Conservation (phyloP, 164 flowering plant species). For the Dillenia turbinata region DNA sequence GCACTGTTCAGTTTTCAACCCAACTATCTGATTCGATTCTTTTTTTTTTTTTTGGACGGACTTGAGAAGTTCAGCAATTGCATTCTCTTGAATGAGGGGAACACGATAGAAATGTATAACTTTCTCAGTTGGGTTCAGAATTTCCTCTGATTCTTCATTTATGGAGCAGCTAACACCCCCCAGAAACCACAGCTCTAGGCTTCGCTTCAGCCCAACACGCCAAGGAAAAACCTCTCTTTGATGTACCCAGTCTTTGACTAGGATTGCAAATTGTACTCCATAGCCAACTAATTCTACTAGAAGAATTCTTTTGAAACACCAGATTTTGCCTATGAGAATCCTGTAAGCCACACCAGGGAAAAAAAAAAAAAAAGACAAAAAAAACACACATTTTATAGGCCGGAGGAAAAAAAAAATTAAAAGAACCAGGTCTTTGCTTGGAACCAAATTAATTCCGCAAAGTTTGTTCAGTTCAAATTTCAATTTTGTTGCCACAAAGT, state of each 20-base stretch:
- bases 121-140: constrained; percentile 22
- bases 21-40: constrained; percentile 59
- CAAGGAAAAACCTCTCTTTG: no score
- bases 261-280: constrained; percentile 25
- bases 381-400: background rate
- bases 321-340: constrained; percentile 36
- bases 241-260: no score
- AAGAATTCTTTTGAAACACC: constrained; percentile 21
- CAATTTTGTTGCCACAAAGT: background rate
- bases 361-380: no score
- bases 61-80: constrained; percentile 62
- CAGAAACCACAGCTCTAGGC: constrained; percentile 47
- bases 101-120: constrained; percentile 72
- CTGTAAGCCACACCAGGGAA: constrained; percentile 20
- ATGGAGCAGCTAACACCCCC: constrained; percentile 23
- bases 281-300: constrained; percentile 18
- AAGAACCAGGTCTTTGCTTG: no score
- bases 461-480: background rate
- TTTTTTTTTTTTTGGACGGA: constrained; percentile 54
- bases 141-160: constrained; percentile 20
- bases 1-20: constrained; percentile 83
- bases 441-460: no score
- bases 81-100: constrained; percentile 68
- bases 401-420: no score
- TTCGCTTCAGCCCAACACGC: constrained; percentile 1